Evolutionary conservation across 139 green algal species (phyloP), one percentile per base, ranked within the genome.

Genomic region (Chlamydomonas eustigma): DNA sequence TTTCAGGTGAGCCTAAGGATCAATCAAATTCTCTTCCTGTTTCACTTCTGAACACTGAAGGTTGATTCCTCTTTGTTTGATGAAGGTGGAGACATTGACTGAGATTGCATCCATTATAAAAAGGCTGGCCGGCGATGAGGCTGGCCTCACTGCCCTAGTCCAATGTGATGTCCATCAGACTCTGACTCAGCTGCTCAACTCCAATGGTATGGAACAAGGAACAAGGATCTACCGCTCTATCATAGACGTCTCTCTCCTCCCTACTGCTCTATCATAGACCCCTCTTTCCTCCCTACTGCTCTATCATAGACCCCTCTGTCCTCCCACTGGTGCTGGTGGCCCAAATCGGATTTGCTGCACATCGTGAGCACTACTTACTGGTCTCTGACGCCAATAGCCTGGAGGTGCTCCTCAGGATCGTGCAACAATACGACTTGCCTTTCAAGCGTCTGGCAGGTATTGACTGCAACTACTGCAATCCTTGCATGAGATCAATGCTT

Each of bases 381-480:
- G 76, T 85, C 28, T 50, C 82, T 0, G 33, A 37, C 0, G 76
- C 69, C 22, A 65, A 70, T 1, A 50, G 39, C n/a, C 67, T 88
- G 50, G 79, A 88, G 51, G 63, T 81, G 35, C 73, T 88, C 71
- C 78, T 86, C 50, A 71, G 74, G 28, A 86, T 88, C 63, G 58
- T 88, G 25, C 58, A 80, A 12, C 37, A 81, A 33, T 88, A 88
- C 73, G 78, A 83, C 72, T 63, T 81, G 75, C 78, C 80, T 4
- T 86, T 84, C 78, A 84, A 86, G 50, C 51, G 84, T 1, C 78
- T 86, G 34, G 84, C 84, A 76, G 81, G 81, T 86, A 32, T 64
- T 37, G 4, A 74, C 8, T 12, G 44, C 44, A 22, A 58, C n/a
- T n/a, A n/a, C n/a, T n/a, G n/a, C n/a, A n/a, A n/a, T n/a, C n/a